phyloP scores from a whole-genome alignment of 2,329 filamentous ascomycete species.

The Aspergillus sp. region DNA sequence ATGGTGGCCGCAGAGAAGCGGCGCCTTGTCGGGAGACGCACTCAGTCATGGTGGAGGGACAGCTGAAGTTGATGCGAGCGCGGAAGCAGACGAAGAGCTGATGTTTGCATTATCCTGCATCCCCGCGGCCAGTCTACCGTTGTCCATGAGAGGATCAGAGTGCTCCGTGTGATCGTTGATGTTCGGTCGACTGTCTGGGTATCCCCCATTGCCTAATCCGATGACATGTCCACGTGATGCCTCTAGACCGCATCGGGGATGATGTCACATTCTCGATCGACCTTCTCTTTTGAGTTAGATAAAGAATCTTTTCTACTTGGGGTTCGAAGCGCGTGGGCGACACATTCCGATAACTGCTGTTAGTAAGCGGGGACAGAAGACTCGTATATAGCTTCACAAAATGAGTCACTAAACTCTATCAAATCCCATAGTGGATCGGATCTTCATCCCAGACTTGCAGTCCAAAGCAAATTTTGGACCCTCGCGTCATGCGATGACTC shows the following conservation, averaged over 20 bases:
- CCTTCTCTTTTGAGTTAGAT: not conserved
- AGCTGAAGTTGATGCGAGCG: not conserved
- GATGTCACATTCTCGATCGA: constrained; percentile 11
- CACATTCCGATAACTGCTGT: too few relatives aligned
- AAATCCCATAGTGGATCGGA: too few relatives aligned
- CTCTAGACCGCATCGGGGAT: constrained; percentile 13
- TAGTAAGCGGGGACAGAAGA: too few relatives aligned
- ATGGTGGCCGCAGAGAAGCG: constrained; percentile 27
- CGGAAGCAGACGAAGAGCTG: not conserved
- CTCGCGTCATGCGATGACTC: too few relatives aligned
- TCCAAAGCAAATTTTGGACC: too few relatives aligned
- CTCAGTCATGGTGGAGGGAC: constrained; percentile 19
- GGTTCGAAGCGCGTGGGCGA: too few relatives aligned
- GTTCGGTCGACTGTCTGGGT: not conserved
- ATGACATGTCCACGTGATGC: constrained; percentile 10
- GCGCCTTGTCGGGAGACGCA: constrained; percentile 16
- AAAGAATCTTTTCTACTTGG: not conserved
- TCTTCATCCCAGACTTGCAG: too few relatives aligned
- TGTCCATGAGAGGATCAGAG: not conserved
- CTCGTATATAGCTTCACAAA: too few relatives aligned
- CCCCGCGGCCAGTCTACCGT: not conserved
- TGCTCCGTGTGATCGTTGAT: not conserved
- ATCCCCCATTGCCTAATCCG: not conserved
- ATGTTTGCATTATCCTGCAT: not conserved
- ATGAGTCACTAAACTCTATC: too few relatives aligned